Evolutionary conservation across 805 yeast genomes (phyloP), one percentile per base, ranked within the genome.

Genomic region (Yamadazyma tumulicola): DNA sequence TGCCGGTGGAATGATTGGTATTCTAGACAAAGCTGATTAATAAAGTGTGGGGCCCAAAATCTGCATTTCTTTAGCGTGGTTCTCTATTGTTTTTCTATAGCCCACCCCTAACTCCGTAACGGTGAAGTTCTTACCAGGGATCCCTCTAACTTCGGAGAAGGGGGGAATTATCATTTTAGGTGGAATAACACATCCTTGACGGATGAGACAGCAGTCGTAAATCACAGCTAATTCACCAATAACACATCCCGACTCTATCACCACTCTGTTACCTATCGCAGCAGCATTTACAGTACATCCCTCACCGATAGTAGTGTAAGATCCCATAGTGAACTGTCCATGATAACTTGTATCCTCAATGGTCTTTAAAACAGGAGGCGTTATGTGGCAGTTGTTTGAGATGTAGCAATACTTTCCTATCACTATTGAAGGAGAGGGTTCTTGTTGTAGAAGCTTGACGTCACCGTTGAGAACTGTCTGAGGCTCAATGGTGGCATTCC

Each of bases 181-280:
- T 0, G 78, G 77, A 2, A 77, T 42, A 2, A 44, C 39, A 0
- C 72, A 60, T 10, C 64, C 65, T 32, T 61, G 55, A 15, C 64
- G 61, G 3, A 77, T 57, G 3, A 72, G 41, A 36, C 77, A 73
- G 46, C 80, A 73, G 32, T 77, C 84, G 46, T 74, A 66, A 10
- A 77, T 52, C 1, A 67, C 56, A 6, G 68, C 55, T 16, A 58
- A 45, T 26, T 60, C 53, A 1, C 53, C 61, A 11, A 77, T 40
- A 0, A 40, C 34, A 38, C 77, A 72, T 21, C 57, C 42, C 1
- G 41, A 39, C 4, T 77, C 81, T 2, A 77, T 54, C 7, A 59
- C 38, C 1, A 75, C 80, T 15, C 81, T 49, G 37, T 61, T 72
- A 0, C 81, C 81, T 5, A 77, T 54, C 26, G 48, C 58, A 3